Evolutionary conservation across 768 basidiomycete genomes (phyloP), one percentile per base, ranked within the genome.

Genomic region (Suillus plorans): DNA sequence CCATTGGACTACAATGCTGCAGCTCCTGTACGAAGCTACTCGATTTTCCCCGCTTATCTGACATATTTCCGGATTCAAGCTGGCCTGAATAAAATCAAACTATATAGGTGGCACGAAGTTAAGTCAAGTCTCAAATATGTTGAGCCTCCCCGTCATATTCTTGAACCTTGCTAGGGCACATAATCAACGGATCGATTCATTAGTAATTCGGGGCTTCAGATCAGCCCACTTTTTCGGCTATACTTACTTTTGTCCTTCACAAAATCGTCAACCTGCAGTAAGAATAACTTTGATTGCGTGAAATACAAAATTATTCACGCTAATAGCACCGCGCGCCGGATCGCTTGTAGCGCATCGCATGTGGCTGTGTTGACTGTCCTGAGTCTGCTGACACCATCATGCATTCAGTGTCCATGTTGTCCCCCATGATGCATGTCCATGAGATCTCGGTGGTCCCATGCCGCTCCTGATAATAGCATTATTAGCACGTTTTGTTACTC

Each of bases 21-120:
- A 45, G 31, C 31, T 74, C 0, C 60, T 16, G 42, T n/a, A 10
- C 31, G 45, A 45, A 44, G 8, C 36, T 80, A 66, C 60, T 68
- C 66, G 34, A 67, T 68, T 36, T 63, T 80, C 16, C 80, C 79
- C 2, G 76, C 77, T 60, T 77, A 72, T 31, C 80, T 9, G 36
- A 9, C 36, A 1, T 36, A 36, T 36, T 37, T 10, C 10, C 1
- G 1, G 31, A 31, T 31, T 31, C 31, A 31, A n/a, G 45, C n/a
- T n/a, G 45, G 45, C 8, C 45, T n/a, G 9, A 45, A n/a, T 20
- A 45, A 45, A 10, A 45, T n/a, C 20, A 45, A 10, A n/a, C 45
- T 7, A 20, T 45, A 9, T 45, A 45, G 20, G 18, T 44, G 42
- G 42, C 31, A 31, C 31, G 31, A 31, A 31, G 6, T 31, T 6